Evolutionary conservation across 1,139 yeast species (phyloP).

Genomic region (Taphrina communis): DNA sequence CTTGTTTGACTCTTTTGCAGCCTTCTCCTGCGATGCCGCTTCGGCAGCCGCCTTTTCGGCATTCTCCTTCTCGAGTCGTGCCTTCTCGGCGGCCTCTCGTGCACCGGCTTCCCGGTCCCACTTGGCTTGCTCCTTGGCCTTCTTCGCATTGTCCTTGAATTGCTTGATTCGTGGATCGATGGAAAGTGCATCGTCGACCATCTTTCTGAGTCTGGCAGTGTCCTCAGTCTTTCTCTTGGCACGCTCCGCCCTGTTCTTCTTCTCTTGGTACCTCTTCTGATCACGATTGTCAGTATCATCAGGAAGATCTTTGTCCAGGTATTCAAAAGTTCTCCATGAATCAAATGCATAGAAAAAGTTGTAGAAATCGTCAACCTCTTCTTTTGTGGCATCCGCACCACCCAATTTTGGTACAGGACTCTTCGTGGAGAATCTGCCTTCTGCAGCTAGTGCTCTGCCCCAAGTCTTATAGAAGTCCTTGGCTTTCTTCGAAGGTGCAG

Average conservation of each 20-base stretch:
- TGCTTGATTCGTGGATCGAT: constrained; percentile 94
- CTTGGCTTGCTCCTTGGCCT: constrained; percentile 90
- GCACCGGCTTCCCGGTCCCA: constrained; percentile 99
- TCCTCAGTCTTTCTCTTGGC: constrained; percentile 98
- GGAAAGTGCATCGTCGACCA: constrained; percentile 83
- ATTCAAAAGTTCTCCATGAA: constrained; percentile 98
- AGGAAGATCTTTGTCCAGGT: constrained; percentile 98
- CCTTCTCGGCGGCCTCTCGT: constrained; percentile 90
- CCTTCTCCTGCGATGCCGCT: constrained; percentile 64
- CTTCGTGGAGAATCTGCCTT: constrained; percentile 87
- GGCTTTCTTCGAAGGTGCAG: constrained; percentile 66
- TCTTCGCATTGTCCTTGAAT: constrained; percentile 93
- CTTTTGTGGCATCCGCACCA: constrained; percentile 67
- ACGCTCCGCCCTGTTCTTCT: constrained; percentile 95
- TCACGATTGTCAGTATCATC: constrained; percentile 99
- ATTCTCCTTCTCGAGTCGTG: constrained; percentile 82
- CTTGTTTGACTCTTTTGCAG: constrained; percentile 77
- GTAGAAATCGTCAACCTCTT: constrained; percentile 88
- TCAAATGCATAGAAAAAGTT: constrained; percentile 93
- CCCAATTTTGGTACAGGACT: constrained; percentile 90
- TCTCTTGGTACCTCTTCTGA: constrained; percentile 97
- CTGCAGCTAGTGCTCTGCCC: constrained; percentile 90
- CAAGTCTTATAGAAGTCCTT: constrained; percentile 73
- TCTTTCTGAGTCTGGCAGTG: constrained; percentile 82
- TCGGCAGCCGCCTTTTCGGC: constrained; percentile 81